Evolutionary conservation across 2,329 filamentous ascomycete species (phyloP), one percentile per base, ranked within the genome.

Genomic region (Pseudogymnoascus sp.): DNA sequence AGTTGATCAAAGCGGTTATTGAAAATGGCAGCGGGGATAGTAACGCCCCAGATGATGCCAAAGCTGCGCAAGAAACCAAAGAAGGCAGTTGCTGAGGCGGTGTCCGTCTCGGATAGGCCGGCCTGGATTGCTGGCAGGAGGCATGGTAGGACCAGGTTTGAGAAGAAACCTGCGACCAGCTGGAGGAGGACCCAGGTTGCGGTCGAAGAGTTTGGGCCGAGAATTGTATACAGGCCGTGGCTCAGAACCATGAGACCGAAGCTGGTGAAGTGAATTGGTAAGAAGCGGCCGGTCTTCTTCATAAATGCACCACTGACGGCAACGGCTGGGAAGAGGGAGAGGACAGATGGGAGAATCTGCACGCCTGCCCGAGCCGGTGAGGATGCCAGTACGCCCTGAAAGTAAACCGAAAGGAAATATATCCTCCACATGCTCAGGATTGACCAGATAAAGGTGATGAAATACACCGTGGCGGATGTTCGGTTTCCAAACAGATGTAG

Each of bases 11-110:
- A 43, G 25, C 58, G 38, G 30, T 64, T 70, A 59, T 74, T 73
- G 66, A 79, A 80, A 30, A 79, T 70, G 3, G 73, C 70, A 1
- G 72, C 72, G 0, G 76, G 73, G 22, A 82, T 74, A 0, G 77
- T 71, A 1, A 77, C 72, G 7, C 78, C 80, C 68, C 80, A 76
- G 2, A 77, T 74, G n/a, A 71, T 67, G 2, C 80, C 80, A 33
- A 82, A 75, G 60, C 69, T 75, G 37, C 79, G 74, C 61, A 79
- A 67, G 62, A 82, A 82, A 0, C 71, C 67, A 6, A 39, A 67
- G 2, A 60, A 61, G 5, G 57, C 63, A 1, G 65, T 66, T 8
- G 62, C 36, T 5, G 59, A 14, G 3, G 65, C 67, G 0, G 69
- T 67, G 58, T 79, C 75, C 1, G 63, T 63, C 6, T 78, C 75